Evolutionary conservation across 257 asterid genomes (phyloP).

Genomic region (Fraxinus americana): DNA sequence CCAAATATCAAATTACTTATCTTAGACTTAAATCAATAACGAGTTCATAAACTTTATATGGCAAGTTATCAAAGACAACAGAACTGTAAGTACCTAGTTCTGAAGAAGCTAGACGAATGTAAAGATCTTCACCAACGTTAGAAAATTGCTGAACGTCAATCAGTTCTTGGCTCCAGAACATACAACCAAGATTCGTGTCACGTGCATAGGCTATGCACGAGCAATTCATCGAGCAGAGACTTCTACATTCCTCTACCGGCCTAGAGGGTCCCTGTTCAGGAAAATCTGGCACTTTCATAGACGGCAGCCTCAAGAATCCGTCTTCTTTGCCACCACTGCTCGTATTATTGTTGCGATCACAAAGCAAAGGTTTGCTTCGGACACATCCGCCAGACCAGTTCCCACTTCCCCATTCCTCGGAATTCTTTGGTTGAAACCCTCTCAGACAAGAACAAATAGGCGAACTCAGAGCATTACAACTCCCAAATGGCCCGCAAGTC

Average conservation of each 20-base stretch:
- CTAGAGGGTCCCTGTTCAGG: constrained; percentile 20
- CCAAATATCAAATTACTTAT: not conserved
- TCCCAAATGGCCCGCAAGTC: constrained; percentile 43
- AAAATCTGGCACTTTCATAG: constrained; percentile 48
- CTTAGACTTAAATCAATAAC: too few relatives aligned
- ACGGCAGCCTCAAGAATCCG: constrained; percentile 37
- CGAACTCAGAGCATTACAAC: constrained; percentile 19
- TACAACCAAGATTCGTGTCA: constrained; percentile 40
- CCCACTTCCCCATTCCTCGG: constrained; percentile 35
- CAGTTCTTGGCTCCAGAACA: constrained; percentile 34
- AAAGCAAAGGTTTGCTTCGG: constrained; percentile 28
- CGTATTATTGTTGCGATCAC: constrained; percentile 28
- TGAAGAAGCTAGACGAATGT: constrained; percentile 35
- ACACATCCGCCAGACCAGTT: constrained; percentile 43
- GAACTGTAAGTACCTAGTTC: constrained; percentile 25
- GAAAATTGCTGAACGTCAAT: constrained; percentile 36
- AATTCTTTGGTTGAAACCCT: constrained; percentile 41
- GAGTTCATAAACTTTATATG: not conserved
- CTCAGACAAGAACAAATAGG: constrained; percentile 40
- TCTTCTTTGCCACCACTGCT: constrained; percentile 30
- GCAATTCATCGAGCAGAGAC: constrained; percentile 37
- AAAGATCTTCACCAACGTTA: constrained; percentile 34
- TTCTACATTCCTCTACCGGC: constrained; percentile 31
- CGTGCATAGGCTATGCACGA: constrained; percentile 44
- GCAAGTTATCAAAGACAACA: not conserved